Conservation (phyloP, 148 eudicot genomes). For the Rhododendron kiyosumense region DNA sequence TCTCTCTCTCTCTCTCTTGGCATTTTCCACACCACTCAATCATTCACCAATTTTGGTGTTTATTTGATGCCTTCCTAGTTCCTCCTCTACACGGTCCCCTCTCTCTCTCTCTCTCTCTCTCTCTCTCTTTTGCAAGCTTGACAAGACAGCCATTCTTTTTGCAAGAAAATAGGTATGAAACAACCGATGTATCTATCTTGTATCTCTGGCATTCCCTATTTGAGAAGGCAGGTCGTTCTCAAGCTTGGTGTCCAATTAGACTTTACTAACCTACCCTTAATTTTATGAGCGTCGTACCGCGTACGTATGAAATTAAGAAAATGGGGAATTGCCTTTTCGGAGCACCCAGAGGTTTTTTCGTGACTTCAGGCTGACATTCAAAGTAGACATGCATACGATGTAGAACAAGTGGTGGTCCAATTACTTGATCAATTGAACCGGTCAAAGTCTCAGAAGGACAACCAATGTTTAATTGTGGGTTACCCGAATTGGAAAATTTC, state of each 20-base stretch:
- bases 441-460: too few relatives aligned
- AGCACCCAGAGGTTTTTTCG: not conserved
- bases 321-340: not conserved
- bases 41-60: not conserved
- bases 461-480: too few relatives aligned
- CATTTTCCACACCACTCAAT: not conserved
- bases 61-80: not conserved
- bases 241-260: not conserved
- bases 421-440: too few relatives aligned
- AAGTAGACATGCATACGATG: not conserved
- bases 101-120: not conserved
- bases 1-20: not conserved
- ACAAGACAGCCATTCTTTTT: not conserved
- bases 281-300: not conserved
- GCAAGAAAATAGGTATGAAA: not conserved
- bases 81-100: not conserved
- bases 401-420: too few relatives aligned
- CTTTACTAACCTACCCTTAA: not conserved
- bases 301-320: not conserved
- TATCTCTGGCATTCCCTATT: not conserved
- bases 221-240: not conserved
- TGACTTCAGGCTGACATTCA: too few relatives aligned
- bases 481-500: too few relatives aligned
- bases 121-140: not conserved
- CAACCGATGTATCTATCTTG: not conserved